Evolutionary conservation across 768 basidiomycete genomes (phyloP).

Genomic region (Serendipita sp.): DNA sequence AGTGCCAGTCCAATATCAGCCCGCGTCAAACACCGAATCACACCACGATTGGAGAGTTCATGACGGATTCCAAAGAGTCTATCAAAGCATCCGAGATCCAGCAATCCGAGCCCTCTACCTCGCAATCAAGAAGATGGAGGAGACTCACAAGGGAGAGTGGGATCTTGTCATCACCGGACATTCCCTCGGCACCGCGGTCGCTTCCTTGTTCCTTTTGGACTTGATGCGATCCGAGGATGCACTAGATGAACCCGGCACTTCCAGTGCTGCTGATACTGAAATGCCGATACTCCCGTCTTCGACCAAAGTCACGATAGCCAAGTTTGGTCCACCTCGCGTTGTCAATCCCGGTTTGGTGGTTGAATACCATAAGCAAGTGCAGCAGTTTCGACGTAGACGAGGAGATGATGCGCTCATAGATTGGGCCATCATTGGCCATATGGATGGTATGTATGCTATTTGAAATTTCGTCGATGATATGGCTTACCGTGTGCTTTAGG

Average conservation of each 20-base stretch:
- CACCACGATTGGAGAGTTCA: constrained; percentile 22
- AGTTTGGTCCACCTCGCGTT: constrained; percentile 36
- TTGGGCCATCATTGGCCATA: constrained; percentile 8
- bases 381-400: not conserved
- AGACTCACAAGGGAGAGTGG: constrained; percentile 10
- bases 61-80: constrained; percentile 40
- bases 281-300: not conserved
- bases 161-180: constrained; percentile 41
- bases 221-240: constrained; percentile 18
- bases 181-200: constrained; percentile 40
- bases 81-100: constrained; percentile 24
- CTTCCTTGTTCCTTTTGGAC: constrained; percentile 33
- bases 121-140: constrained; percentile 19
- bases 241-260: no score
- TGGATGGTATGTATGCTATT: constrained; percentile 19
- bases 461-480: not conserved
- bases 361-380: not conserved
- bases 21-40: not conserved
- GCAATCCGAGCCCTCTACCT: constrained; percentile 24
- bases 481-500: constrained; percentile 20
- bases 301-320: constrained; percentile 24
- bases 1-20: constrained; percentile 14
- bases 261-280: no score
- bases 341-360: constrained; percentile 22
- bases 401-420: constrained; percentile 5